Evolutionary conservation across 2,329 filamentous ascomycete species (phyloP).

Genomic region (Lojkania enalia): DNA sequence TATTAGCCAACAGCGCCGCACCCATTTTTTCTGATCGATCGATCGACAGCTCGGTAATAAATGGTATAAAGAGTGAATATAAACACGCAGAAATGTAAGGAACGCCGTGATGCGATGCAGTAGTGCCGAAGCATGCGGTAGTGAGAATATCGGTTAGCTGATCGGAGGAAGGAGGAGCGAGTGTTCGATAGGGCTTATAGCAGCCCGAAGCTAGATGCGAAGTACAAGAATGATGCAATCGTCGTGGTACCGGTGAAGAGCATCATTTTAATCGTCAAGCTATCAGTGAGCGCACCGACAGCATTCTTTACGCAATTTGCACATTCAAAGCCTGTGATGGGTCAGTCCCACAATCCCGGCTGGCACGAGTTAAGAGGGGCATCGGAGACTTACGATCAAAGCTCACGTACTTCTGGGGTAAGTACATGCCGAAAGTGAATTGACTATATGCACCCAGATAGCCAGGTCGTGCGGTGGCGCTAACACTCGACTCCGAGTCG

Average conservation of each 20-base stretch:
- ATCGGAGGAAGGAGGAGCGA: not conserved
- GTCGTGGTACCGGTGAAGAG: slow-evolving; percentile 61
- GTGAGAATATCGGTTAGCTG: not conserved
- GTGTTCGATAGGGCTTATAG: slow-evolving; percentile 28
- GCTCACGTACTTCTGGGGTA: slow-evolving; percentile 55
- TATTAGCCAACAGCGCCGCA: not conserved
- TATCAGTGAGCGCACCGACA: slow-evolving; percentile 57
- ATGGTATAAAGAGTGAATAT: slow-evolving; percentile 23
- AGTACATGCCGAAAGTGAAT: slow-evolving; percentile 67
- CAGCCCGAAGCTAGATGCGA: slow-evolving; percentile 50
- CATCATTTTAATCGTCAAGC: slow-evolving; percentile 59
- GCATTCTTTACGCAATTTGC: slow-evolving; percentile 57
- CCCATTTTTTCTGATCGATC: slow-evolving; percentile 1
- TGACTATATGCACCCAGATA: slow-evolving; percentile 57
- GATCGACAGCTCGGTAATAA: too few relatives aligned
- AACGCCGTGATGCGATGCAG: slow-evolving; percentile 20
- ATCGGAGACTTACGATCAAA: slow-evolving; percentile 49
- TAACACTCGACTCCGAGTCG: slow-evolving; percentile 59
- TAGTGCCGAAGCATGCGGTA: slow-evolving; percentile 7
- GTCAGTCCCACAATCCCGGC: slow-evolving; percentile 12
- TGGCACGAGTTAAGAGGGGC: not conserved
- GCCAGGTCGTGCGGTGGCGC: slow-evolving; percentile 57
- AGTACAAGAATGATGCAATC: slow-evolving; percentile 60
- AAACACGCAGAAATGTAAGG: slow-evolving; percentile 15
- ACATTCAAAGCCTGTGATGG: slow-evolving; percentile 54